Evolutionary conservation across 306 rosid species (phyloP), one percentile per base, ranked within the genome.

Genomic region (Abrus precatorius): DNA sequence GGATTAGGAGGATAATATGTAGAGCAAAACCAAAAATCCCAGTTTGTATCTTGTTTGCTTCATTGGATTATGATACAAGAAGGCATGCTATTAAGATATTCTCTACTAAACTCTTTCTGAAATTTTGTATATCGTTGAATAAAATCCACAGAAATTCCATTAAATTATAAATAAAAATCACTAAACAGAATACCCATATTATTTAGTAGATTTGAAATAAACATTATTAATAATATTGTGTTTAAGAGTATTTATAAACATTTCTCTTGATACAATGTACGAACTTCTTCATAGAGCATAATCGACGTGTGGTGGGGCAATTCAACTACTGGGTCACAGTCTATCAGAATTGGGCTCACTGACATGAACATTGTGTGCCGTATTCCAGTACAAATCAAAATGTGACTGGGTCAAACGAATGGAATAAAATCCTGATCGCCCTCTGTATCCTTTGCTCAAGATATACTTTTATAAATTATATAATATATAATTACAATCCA

Each of bases 301-400:
- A 2, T 60, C 61, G 61, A 72, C 79, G 43, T 63, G 71, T 53
- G 68, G 4, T 74, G 57, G 81, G 81, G 71, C 71, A 84, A 78
- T 69, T 62, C 54, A 72, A 81, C 50, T 29, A 40, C 7, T 28
- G n/a, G 75, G 74, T 28, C 56, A 3, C 14, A 7, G 10, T 41
- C 41, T 62, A 38, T 52, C 33, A 28, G 83, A 50, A 36, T 63
- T 75, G 73, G 79, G 76, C 27, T 56, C 2, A 8, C 9, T 62
- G 69, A 64, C 72, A 67, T 36, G 4, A 78, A 71, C 72, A 48
- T 78, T 41, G 38, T 49, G 53, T 38, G 34, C 57, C 49, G 29
- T 70, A 80, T 75, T 76, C 69, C 79, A 69, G 33, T 66, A 41
- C 64, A 68, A 75, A 40, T 47, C 33, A 62, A 45, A 36, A 38